Conservation (phyloP, 805 yeast genomes). For the Kazachstania kunashirensis region DNA sequence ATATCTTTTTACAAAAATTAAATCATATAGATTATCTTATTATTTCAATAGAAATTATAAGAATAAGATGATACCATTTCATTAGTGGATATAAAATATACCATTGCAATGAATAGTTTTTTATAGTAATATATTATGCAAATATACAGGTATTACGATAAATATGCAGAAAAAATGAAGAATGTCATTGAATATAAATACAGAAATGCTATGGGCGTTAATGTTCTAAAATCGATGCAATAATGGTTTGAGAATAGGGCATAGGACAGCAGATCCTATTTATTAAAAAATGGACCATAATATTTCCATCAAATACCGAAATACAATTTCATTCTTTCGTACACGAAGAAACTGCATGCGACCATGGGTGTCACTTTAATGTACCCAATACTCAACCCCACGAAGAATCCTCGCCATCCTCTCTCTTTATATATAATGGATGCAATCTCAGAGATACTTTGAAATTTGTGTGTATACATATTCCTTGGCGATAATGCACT, state of each 20-base stretch:
- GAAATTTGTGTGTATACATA: constrained; percentile 34
- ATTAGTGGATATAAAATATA: background rate
- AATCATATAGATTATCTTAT: too few relatives aligned
- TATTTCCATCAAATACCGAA: constrained; percentile 46
- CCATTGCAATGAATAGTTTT: background rate
- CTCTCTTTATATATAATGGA: constrained; percentile 54
- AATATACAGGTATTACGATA: background rate
- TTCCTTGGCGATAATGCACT: constrained; percentile 62
- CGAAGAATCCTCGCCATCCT: constrained; percentile 83
- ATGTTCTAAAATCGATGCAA: too few relatives aligned
- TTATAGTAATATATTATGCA: background rate
- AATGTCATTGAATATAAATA: background rate
- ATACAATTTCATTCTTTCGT: constrained; percentile 69
- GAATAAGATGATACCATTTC: too few relatives aligned
- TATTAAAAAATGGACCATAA: too few relatives aligned
- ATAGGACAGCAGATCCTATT: too few relatives aligned
- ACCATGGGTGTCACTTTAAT: constrained; percentile 94
- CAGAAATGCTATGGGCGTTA: too few relatives aligned
- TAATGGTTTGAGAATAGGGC: too few relatives aligned
- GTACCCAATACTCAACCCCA: constrained; percentile 92
- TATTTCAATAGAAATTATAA: too few relatives aligned
- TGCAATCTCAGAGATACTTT: constrained; percentile 32
- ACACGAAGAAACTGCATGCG: constrained; percentile 90
- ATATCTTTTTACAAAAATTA: too few relatives aligned
- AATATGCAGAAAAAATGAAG: background rate